Base-by-base conservation (phyloP, 805 yeast species). In the Scheffersomyces lignosus region DNA sequence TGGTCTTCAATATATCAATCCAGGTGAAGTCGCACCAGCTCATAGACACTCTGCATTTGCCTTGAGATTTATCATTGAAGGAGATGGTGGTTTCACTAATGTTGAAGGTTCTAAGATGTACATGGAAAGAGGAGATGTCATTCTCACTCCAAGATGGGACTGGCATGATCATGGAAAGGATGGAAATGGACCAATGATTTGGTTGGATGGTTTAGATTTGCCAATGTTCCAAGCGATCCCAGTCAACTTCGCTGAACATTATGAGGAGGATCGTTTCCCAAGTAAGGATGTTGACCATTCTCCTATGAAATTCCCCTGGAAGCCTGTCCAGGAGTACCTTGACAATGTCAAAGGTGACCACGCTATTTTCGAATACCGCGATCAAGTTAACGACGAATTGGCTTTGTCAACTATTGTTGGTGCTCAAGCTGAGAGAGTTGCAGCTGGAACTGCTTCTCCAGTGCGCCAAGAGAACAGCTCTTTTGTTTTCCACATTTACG, bases 101-200 rank as follows among this genome's bases (percentile, higher is more conserved):
- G 44, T 42, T 29, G 44, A 42, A 33, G 46, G 46, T 27, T 15
- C 37, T 5, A 40, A 34, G 28, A 29, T 42, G 24, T 36, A 32
- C 18, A 42, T 42, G 46, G 37, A 36, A 16, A 27, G 41, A 25
- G 46, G 46, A 18, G 46, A 42, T 29, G 46, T 42, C 12, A 34
- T 42, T 17, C 30, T 42, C 10, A 42, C 46, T 18, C 46, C 46
- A 17, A 31, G 44, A 29, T 35, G 40, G 39, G 34, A 36, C 3
- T 42, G 46, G 46, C 46, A 42, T 20, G 46, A 42, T 28, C 46
- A 42, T 20, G 46, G 46, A 13, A 42, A 42, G 27, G 41, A 42
- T 14, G 46, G 46, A 16, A 20, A 10, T 10, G 24, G 24, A 7
- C 24, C 24, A 20, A 20, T 20, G 24, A 20, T 20, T 10, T 41